Evolutionary conservation across 2,329 filamentous ascomycete genomes (phyloP), one percentile per base, ranked within the genome.

Genomic region (Stemphylium lycopersici): DNA sequence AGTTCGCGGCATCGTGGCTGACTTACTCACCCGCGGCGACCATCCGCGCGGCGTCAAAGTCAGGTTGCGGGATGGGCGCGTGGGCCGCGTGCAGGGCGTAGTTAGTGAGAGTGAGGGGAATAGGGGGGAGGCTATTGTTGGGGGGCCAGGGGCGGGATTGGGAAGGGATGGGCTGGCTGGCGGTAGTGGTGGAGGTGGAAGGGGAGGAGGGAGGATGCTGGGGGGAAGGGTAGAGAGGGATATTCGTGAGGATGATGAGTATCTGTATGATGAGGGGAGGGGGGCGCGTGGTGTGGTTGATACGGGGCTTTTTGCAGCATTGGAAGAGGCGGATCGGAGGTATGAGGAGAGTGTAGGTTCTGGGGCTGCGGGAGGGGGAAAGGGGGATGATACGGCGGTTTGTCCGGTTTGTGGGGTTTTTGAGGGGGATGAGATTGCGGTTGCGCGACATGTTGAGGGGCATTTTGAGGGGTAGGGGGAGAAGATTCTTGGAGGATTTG

Each of bases 41-140:
- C 90, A 93, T 66, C 88, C 89, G 2, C 82, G 88, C 8, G 90
- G 90, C 32, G 90, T 93, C 77, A 93, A 93, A 73, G 89, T 93
- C 20, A 84, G 90, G 2, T 79, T 93, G 5, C 76, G 78, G 1
- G 88, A 90, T 70, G 90, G 90, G 1, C 81, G 88, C 22, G 84
- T 93, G 2, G 90, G 90, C 2, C 79, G 90, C 13, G 90, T 93
- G 24, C 90, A 93, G 73, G 78, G 81, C 39, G 81, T 90, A 73
- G 78, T 75, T 2, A 54, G 13, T 48, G 69, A 39, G 58, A 56
- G 36, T 2, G 65, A 69, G 26, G 56, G 66, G 0, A 18, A 53
- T 36, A 50, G 40, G 16, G 71, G 70, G 8, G 68, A 72, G 56
- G 61, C 55, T n/a, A 15, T 60, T 16, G 71, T 63, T 48, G 67